These are phyloP conservation scores for Hymenoscyphus fraxineus DNA, from an alignment of 2,329 filamentous ascomycete genomes.

Conservation along the genomic window DNA sequence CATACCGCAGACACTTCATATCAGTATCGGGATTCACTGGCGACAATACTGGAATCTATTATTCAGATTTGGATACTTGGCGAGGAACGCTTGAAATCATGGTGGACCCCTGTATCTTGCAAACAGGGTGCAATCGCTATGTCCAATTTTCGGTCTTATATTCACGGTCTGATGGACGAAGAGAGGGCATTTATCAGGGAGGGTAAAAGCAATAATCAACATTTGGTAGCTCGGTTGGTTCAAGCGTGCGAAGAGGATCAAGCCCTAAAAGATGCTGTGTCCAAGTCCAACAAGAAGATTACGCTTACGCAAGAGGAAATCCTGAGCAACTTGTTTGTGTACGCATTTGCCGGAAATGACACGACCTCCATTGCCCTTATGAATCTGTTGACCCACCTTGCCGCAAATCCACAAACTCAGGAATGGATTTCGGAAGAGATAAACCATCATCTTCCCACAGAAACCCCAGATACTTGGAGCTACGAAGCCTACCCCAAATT, in stretches of 20 bases:
- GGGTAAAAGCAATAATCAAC: neutral
- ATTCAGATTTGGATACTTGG: neutral
- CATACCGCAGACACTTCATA: neutral
- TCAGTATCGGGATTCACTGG: constrained; percentile 1
- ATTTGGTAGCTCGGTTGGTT: neutral
- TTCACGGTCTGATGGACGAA: neutral
- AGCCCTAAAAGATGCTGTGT: neutral
- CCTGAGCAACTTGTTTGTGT: constrained; percentile 64
- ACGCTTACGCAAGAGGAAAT: constrained; percentile 34
- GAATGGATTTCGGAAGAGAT: constrained; percentile 63
- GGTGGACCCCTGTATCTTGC: neutral
- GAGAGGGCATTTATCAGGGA: neutral
- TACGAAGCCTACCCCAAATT: constrained; percentile 1
- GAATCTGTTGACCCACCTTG: constrained; percentile 63
- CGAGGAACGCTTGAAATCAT: neutral
- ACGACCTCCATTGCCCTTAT: constrained; percentile 71
- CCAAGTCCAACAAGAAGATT: neutral
- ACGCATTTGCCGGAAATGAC: constrained; percentile 70
- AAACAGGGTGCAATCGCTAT: neutral
- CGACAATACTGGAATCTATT: neutral
- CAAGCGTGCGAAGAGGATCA: neutral
- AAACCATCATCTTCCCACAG: neutral
- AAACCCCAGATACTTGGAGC: neutral
- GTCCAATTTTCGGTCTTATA: neutral
- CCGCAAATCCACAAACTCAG: constrained; percentile 60